Base-by-base conservation (phyloP, 257 asterid species). In the Rehmannia glutinosa region DNA sequence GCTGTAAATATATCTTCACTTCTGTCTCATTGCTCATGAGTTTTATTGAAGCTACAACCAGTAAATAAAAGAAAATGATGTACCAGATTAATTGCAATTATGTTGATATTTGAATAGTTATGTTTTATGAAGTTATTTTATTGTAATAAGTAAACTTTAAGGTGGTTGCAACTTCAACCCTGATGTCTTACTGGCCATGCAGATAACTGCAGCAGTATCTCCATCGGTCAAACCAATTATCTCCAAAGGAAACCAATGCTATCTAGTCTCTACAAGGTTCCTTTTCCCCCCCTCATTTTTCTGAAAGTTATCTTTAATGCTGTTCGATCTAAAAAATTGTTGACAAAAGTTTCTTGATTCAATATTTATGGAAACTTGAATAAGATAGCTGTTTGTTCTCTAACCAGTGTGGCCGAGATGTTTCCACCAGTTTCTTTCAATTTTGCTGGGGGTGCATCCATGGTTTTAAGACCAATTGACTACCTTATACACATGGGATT, bases 401-500 rank as follows among this genome's bases (percentile, higher is more conserved):
- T 49, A n/a, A n/a, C 10, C 62, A 55, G 62, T 15, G 21, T 27
- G 5, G 20, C 62, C 12, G 42, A 55, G 21, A 30, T 16, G 11
- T 55, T 55, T 15, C 60, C 60, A 23, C 60, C 38, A n/a, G 38
- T 53, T 24, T 12, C 38, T 53, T 53, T 53, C 35, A 53, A 28
- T 30, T 55, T 55, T 28, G 62, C 62, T 5, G 42, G 23, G 21
- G 41, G 23, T n/a, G 41, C 62, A 28, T 27, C 62, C 12, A 4
- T 55, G 23, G 39, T 54, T 25, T 30, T 54, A 15, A 54, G 41
- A 30, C 62, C 62, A 4, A 61, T 54, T 20, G 95, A 90, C 77
- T 92, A 90, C 83, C 93, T 92, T 57, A 68, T 86, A 53, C 86
- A 73, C 75, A 42, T 68, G 75, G 93, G 94, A 61, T 83, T 64